Conservation (phyloP, 2,329 filamentous ascomycete species). For the Fusarium nelsonii region DNA sequence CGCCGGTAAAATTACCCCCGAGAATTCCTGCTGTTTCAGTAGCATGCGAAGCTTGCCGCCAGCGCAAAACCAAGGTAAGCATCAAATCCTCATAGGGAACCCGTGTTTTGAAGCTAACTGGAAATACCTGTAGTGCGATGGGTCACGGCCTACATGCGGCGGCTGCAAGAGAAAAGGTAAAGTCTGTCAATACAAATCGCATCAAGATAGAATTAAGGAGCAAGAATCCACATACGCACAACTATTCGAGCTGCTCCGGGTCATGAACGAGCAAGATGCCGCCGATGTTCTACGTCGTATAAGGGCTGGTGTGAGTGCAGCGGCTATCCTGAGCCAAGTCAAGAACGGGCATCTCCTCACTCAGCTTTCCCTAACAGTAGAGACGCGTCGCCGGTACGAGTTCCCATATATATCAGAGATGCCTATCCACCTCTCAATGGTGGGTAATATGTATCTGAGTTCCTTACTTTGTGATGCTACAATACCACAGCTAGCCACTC, state of each 20-base stretch:
- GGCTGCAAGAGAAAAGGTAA: not conserved
- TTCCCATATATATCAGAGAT: not conserved
- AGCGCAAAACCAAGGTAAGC: no score
- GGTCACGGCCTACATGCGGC: not conserved
- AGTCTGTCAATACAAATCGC: not conserved
- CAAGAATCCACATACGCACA: not conserved
- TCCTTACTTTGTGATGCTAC: not conserved
- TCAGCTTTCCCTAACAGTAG: not conserved
- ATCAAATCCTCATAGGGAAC: no score
- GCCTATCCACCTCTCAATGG: not conserved
- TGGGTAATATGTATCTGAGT: not conserved
- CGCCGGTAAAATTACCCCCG: no score
- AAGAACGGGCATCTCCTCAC: not conserved
- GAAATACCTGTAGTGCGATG: not conserved
- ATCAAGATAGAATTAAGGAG: not conserved
- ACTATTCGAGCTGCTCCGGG: not conserved
- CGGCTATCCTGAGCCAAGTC: not conserved
- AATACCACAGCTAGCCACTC: not conserved
- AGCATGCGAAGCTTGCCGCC: no score
- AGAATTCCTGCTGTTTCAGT: no score
- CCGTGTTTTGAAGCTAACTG: not conserved
- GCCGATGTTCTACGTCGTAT: not conserved
- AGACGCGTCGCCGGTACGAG: not conserved
- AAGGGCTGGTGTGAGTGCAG: not conserved
- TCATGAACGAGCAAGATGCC: not conserved